These are phyloP conservation scores for Harrya chromipes DNA, from an alignment of 768 basidiomycete genomes.

Conservation along the genomic window DNA sequence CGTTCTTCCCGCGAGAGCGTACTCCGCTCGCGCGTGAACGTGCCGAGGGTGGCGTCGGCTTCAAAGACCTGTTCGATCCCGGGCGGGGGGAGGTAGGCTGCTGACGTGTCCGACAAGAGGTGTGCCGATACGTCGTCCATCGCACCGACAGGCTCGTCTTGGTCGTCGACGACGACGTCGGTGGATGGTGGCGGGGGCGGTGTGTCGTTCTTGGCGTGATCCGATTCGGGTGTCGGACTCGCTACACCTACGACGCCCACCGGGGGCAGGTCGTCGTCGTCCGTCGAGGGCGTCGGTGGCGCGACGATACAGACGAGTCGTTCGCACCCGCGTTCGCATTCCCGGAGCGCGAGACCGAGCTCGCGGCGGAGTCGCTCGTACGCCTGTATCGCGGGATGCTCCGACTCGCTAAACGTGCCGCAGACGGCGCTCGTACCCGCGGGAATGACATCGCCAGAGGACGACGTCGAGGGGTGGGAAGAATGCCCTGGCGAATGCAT, in stretches of 20 bases:
- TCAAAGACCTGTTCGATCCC: slow-evolving; percentile 87
- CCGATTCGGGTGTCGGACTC: no score
- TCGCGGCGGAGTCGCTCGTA: slow-evolving; percentile 77
- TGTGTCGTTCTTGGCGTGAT: neutral
- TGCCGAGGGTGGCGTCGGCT: slow-evolving; percentile 41
- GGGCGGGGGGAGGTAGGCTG: slow-evolving; percentile 55
- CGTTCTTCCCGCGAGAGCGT: slow-evolving; percentile 74
- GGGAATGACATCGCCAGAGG: slow-evolving; percentile 6
- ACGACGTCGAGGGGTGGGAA: slow-evolving; percentile 18
- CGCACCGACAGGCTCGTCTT: neutral
- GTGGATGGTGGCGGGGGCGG: no score
- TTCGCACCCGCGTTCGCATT: slow-evolving; percentile 78
- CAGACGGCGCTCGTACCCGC: no score
- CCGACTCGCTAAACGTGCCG: slow-evolving; percentile 15
- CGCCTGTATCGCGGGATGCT: slow-evolving; percentile 56
- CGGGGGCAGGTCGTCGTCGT: slow-evolving; percentile 51
- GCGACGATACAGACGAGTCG: slow-evolving; percentile 55
- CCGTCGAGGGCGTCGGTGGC: slow-evolving; percentile 38
- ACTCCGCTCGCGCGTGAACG: slow-evolving; percentile 55
- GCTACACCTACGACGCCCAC: no score
- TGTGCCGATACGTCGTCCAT: slow-evolving; percentile 50
- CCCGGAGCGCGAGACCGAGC: slow-evolving; percentile 72
- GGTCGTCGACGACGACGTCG: no score
- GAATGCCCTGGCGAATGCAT: slow-evolving; percentile 17
- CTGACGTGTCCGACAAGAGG: slow-evolving; percentile 48